Evolutionary conservation across 768 basidiomycete genomes (phyloP).

Genomic region (Macrocybe gigantea): DNA sequence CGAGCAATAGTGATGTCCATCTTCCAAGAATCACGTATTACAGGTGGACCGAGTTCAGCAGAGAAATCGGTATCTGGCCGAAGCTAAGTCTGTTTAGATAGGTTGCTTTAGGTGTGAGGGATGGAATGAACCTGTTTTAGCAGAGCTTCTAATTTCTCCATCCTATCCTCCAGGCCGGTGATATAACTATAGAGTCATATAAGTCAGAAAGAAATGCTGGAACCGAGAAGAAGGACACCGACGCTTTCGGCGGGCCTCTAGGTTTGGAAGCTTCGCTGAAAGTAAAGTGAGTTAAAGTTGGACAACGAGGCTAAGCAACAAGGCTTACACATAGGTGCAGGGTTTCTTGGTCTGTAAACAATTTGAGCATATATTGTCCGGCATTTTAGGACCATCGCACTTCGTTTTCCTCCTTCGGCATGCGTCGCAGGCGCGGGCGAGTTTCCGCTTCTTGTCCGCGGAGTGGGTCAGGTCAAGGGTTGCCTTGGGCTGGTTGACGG

Average conservation of each 20-base stretch:
- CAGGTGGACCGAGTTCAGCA: constrained; percentile 53
- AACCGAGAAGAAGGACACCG: constrained; percentile 17
- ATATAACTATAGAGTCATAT: constrained; percentile 37
- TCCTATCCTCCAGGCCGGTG: constrained; percentile 50
- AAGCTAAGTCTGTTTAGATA: constrained; percentile 32
- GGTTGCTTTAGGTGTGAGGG: no score
- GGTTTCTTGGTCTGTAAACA: constrained; percentile 43
- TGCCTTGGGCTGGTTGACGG: neutral
- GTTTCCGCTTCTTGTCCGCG: constrained; percentile 34
- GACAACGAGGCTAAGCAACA: neutral
- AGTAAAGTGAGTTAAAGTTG: neutral
- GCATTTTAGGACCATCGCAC: constrained; percentile 53
- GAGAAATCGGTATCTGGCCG: constrained; percentile 58
- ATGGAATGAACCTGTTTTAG: constrained; percentile 35
- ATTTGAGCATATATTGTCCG: constrained; percentile 49
- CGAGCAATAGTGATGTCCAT: constrained; percentile 5
- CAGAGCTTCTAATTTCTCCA: constrained; percentile 51
- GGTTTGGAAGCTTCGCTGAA: constrained; percentile 58
- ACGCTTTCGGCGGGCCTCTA: constrained; percentile 66
- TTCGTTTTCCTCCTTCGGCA: constrained; percentile 55
- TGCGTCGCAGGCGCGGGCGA: constrained; percentile 53
- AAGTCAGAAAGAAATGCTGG: neutral
- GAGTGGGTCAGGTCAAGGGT: neutral
- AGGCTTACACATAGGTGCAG: constrained; percentile 56
- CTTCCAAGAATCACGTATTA: constrained; percentile 65